Evolutionary conservation across 176 grass and related monocot genomes (phyloP).

Genomic region (Phragmites australis): DNA sequence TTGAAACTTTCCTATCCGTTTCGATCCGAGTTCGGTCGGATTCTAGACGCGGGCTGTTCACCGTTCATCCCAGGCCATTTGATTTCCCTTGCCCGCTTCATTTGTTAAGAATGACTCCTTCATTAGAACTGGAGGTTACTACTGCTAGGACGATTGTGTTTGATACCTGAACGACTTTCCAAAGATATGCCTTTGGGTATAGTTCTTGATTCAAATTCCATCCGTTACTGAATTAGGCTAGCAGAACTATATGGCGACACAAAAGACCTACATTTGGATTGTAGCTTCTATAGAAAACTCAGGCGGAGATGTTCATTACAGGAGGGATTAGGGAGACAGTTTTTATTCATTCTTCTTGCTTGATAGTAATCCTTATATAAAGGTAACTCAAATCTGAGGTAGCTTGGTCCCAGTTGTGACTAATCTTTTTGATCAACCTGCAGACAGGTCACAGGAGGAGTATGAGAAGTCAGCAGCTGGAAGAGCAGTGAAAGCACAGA

Average conservation of each 20-base stretch:
- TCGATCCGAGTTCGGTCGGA: background rate
- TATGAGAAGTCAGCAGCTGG: slow-evolving; percentile 85
- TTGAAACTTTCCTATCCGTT: no score
- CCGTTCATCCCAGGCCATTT: background rate
- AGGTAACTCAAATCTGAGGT: background rate
- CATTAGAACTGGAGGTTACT: background rate
- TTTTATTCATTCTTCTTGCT: background rate
- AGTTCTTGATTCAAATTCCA: slow-evolving; percentile 1
- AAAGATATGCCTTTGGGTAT: background rate
- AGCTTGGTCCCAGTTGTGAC: background rate
- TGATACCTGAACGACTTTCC: background rate
- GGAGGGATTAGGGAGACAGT: no score
- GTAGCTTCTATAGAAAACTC: background rate
- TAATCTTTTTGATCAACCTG: background rate
- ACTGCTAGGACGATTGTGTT: background rate
- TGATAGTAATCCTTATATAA: background rate
- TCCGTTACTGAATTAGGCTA: background rate
- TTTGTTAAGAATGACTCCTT: background rate
- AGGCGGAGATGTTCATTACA: background rate
- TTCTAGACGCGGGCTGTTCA: background rate
- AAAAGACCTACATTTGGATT: background rate
- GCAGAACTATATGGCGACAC: background rate
- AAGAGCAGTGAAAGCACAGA: slow-evolving; percentile 79
- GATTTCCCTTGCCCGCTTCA: background rate
- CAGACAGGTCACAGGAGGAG: slow-evolving; percentile 76